These are phyloP conservation scores for Umbelopsis vinacea DNA, from an alignment of 192 early-diverging fungal genomes.

Conservation along the genomic window DNA sequence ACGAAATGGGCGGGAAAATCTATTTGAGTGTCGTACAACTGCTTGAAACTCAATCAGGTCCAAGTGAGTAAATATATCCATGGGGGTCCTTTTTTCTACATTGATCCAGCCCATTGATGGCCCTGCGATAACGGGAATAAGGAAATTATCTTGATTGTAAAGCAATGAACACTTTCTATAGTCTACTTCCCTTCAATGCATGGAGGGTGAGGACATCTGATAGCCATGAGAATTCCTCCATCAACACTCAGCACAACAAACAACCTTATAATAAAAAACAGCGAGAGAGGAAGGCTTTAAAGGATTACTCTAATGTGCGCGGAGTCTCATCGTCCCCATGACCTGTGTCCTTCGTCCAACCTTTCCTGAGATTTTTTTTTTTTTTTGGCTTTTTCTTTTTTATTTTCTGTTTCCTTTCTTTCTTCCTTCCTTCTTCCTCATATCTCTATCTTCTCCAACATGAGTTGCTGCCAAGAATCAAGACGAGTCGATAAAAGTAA, in stretches of 20 bases:
- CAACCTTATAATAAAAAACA: neutral
- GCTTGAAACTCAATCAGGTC: slow-evolving; percentile 1
- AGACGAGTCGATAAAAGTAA: neutral
- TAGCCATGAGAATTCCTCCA: slow-evolving; percentile 20
- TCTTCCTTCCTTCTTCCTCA: neutral
- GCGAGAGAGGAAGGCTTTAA: neutral
- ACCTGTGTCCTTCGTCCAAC: slow-evolving; percentile 21
- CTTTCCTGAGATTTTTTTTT: slow-evolving; percentile 15
- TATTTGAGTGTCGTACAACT: neutral
- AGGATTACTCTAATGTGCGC: slow-evolving; percentile 12
- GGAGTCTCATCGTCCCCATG: slow-evolving; percentile 21
- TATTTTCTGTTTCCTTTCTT: neutral
- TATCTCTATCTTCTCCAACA: neutral
- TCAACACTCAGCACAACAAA: slow-evolving; percentile 10
- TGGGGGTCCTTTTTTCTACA: too few relatives aligned
- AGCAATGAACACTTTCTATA: neutral
- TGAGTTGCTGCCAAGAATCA: slow-evolving; percentile 11
- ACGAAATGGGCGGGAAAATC: neutral
- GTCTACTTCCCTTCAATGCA: too few relatives aligned
- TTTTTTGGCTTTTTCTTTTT: slow-evolving; percentile 13
- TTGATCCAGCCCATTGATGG: too few relatives aligned
- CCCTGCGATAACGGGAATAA: neutral
- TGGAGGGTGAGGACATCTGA: neutral
- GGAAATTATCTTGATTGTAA: neutral
- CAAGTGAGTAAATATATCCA: neutral